Percentiles rank a stretch among this genome's conserved stretches.
Conservation (phyloP, 768 basidiomycete genomes). For the Sistotremastrum niveocremeum region DNA sequence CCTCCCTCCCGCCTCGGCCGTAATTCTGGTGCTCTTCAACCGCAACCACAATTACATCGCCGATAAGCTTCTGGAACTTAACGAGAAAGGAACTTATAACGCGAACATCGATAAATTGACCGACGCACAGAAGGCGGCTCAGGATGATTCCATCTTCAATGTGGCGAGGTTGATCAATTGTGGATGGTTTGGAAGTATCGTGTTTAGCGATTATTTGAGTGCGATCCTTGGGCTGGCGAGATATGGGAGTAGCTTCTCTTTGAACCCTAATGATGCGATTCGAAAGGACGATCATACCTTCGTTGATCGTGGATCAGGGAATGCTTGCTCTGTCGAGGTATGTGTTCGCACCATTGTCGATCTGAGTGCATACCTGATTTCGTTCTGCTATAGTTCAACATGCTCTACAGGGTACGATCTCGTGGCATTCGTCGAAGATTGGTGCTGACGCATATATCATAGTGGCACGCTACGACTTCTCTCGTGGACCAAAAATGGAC, state of each 20-base stretch:
- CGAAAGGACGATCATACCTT: slow-evolving; percentile 39
- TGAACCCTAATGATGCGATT: slow-evolving; percentile 52
- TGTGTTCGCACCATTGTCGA: neutral
- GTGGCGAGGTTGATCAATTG: slow-evolving; percentile 63
- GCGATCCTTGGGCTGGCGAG: slow-evolving; percentile 57
- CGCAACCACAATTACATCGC: slow-evolving; percentile 76
- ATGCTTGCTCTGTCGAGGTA: slow-evolving; percentile 54
- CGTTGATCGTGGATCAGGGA: slow-evolving; percentile 55
- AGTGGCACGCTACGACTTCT: slow-evolving; percentile 55
- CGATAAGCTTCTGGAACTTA: slow-evolving; percentile 49
- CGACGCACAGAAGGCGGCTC: slow-evolving; percentile 18
- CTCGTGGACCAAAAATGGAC: slow-evolving; percentile 44
- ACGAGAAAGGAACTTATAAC: slow-evolving; percentile 41
- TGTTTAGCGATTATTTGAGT: slow-evolving; percentile 62
- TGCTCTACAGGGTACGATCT: slow-evolving; percentile 7
- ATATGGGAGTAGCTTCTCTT: slow-evolving; percentile 50
- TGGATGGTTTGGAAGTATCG: slow-evolving; percentile 56
- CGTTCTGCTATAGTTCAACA: slow-evolving; percentile 31
- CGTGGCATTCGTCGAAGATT: slow-evolving; percentile 1
- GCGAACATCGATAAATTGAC: slow-evolving; percentile 6
- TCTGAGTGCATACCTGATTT: slow-evolving; percentile 21
- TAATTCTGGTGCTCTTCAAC: slow-evolving; percentile 52
- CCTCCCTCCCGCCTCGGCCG: slow-evolving; percentile 62
- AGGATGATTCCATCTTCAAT: slow-evolving; percentile 71
- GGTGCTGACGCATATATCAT: neutral